Evolutionary conservation across 345 rosid genomes (phyloP), one percentile per base, ranked within the genome.

Genomic region (Eucalyptus marginata): DNA sequence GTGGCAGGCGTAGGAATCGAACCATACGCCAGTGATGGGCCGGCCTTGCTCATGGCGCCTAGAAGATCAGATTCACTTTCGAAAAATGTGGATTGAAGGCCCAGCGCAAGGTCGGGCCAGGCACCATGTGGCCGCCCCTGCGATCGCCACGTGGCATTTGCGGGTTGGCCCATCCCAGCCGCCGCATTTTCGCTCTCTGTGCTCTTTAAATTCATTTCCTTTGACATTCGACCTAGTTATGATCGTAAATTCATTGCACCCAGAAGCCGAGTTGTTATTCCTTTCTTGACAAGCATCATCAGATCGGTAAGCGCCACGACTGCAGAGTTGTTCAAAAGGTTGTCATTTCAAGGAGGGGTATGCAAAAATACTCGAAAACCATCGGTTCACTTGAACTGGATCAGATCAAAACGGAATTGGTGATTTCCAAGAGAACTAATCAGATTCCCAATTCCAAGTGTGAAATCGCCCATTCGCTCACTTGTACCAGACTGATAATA

Each of bases 351-450:
- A 7, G 68, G 4, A 52, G 58, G 24, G 5, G 25, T 20, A 0
- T 20, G 58, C 2, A 52, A 52, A 52, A 52, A 20, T 52, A 52
- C 8, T 1, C 1, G 4, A 0, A 52, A 52, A 52, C 1, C 4
- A 0, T 18, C 2, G 2, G 2, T 18, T 3, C 5, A 52, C 8
- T 52, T 0, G 0, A 52, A 52, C 1, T 18, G 0, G 4, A 52
- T 8, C 10, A 7, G 0, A 52, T 3, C 24, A 2, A 4, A 52
- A 52, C 9, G 1, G 0, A 52, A 51, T 4, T 7, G 0, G 10
- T 20, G 10, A 8, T 52, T 52, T 0, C 24, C 0, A 52, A 52
- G 1, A 52, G 58, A 52, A 52, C 2, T 4, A 3, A 20, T 20
- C 0, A 10, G 10, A 20, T 52, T 52, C 2, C 2, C 1, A 52